Base-by-base conservation (phyloP, 2,329 filamentous ascomycete genomes). In the Hymenoscyphus scutula region DNA sequence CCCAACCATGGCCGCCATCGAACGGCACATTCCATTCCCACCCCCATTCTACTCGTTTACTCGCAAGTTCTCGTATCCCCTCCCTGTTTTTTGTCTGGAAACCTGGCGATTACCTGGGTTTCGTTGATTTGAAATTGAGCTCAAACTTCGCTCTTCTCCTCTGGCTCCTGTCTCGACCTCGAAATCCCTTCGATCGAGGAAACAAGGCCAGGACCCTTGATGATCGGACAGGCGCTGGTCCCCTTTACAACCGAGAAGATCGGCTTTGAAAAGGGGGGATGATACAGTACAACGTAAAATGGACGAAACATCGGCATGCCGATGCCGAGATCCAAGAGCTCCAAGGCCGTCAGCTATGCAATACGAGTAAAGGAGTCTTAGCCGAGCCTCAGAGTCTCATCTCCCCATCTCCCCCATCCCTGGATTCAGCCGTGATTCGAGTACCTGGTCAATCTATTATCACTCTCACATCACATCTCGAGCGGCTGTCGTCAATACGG, bases 341-440 rank as follows among this genome's bases (percentile, higher is more conserved):
- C 11, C 38, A n/a, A 23, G 8, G 6, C n/a, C 19, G 41, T 41
- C 15, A 25, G 41, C 8, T 11, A 25, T 48, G 41, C n/a, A n/a
- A n/a, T n/a, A n/a, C n/a, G 41, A n/a, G 25, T 48, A 23, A 48
- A 48, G 19, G 19, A 48, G 45, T 23, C 45, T 13, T 13, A 37
- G 34, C 34, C 13, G 5, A 37, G 34, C 34, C 34, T 37, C 34
- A 37, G 45, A 13, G 45, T 23, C 23, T 48, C 45, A 48, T 48
- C 45, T 48, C 45, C 41, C 19, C 45, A 48, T 48, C 45, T 48
- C 45, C 41, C 19, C 41, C 41, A 48, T 48, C 41, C 15, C 32
- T 11, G 11, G 32, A 37, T 48, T 48, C n/a, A 51, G 45, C 45
- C 5, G 41, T 48, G 41, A 19, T 45, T n/a, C 32, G 17, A 45